These are phyloP conservation scores for Petasospora rhodanensis DNA, from an alignment of 1,139 yeast species.

Conservation along the genomic window DNA sequence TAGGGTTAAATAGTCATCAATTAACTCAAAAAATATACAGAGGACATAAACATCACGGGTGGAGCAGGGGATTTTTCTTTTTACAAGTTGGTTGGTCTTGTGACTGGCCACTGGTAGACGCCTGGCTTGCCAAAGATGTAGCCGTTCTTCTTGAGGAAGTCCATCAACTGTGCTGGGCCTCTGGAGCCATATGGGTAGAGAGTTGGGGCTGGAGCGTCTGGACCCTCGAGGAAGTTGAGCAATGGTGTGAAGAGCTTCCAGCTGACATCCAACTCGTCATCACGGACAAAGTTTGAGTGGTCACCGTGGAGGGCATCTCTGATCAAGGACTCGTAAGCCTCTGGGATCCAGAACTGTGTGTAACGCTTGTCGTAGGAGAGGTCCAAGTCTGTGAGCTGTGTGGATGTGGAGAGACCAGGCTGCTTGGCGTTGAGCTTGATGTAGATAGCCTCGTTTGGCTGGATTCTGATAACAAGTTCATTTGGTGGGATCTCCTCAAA, in stretches of 20 bases:
- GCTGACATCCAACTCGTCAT: constrained; percentile 90
- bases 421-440: constrained; percentile 87
- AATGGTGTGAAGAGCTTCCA: constrained; percentile 95
- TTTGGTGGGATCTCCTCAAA: constrained; percentile 81
- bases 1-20: no score
- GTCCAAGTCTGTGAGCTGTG: constrained; percentile 85
- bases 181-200: constrained; percentile 85
- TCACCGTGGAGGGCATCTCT: constrained; percentile 89
- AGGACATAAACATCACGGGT: no score
- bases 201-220: constrained; percentile 58
- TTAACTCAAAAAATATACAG: no score
- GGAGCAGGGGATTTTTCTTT: no score
- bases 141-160: constrained; percentile 64
- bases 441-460: constrained; percentile 92
- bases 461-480: constrained; percentile 89
- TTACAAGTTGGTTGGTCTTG: constrained; percentile 42
- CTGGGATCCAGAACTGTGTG: constrained; percentile 90
- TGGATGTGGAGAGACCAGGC: constrained; percentile 83
- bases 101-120: constrained; percentile 79
- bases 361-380: constrained; percentile 80
- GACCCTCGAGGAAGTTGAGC: constrained; percentile 70
- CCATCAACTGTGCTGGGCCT: constrained; percentile 69
- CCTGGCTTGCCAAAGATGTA: constrained; percentile 58
- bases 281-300: constrained; percentile 96
- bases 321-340: constrained; percentile 93